phyloP scores from a whole-genome alignment of 176 grass and related monocot species.

The Triticum turgidum region DNA sequence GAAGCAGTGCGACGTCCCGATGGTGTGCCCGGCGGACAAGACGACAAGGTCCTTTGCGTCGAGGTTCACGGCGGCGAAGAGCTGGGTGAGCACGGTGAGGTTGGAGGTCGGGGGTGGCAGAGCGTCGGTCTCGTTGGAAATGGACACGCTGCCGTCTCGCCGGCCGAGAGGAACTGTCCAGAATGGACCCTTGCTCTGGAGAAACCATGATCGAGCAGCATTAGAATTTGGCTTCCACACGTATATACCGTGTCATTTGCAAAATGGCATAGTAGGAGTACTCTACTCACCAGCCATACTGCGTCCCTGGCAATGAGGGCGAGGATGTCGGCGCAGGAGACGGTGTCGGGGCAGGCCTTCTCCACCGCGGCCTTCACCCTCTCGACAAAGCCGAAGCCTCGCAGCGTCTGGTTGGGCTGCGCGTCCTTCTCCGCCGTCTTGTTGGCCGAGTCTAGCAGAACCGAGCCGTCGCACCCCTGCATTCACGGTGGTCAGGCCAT shows the following conservation, averaged over 20 bases:
- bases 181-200: conserved; percentile 65
- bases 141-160: conserved; percentile 66
- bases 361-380: conserved; percentile 75
- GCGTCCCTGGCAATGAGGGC: conserved; percentile 68
- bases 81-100: conserved; percentile 51
- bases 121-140: conserved; percentile 47
- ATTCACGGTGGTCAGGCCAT: background rate
- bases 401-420: conserved; percentile 56
- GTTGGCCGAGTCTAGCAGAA: conserved; percentile 53
- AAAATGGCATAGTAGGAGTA: background rate
- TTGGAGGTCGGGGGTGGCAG: conserved; percentile 62
- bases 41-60: conserved; percentile 84
- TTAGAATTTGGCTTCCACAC: background rate
- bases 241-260: background rate
- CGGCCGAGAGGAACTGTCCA: conserved; percentile 75
- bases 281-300: conserved; percentile 56
- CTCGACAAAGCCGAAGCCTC: conserved; percentile 67
- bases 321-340: conserved; percentile 89
- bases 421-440: conserved; percentile 74
- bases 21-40: conserved; percentile 80
- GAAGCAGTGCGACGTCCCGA: conserved; percentile 66
- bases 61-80: conserved; percentile 61
- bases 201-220: too few species aligned
- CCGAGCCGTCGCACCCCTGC: conserved; percentile 86
- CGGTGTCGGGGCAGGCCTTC: conserved; percentile 56